Base-by-base conservation (phyloP, 2,329 filamentous ascomycete genomes). In the Sclerotinia glacialis region DNA sequence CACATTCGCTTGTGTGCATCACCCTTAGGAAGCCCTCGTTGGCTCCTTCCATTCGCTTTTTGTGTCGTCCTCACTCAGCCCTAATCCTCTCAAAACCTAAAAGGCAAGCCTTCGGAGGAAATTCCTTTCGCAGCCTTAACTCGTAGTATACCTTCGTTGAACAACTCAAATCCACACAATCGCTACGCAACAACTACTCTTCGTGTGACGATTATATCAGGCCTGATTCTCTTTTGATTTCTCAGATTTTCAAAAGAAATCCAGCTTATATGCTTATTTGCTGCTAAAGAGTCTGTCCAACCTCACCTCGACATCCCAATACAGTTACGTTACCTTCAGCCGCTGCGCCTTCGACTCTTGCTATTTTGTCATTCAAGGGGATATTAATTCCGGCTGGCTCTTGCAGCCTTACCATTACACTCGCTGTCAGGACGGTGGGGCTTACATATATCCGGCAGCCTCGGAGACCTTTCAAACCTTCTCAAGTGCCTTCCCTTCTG, bases 1-100 rank as follows among this genome's bases (percentile, higher is more conserved):
- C 69, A 75, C 74, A 72, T 70, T 75, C 74, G 73, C 74, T 74
- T 73, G 69, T 72, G 67, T 69, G 67, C 76, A 77, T 75, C 73
- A 67, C 68, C 67, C 66, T 76, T 84, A 66, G 86, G 86, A 88
- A 88, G 85, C 86, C 86, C 86, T 89, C 86, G 86, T 83, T 80
- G 86, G 83, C 86, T 89, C 86, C 86, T 87, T 86, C 88, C 86
- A 87, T 85, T 89, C 86, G 86, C 86, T 89, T 87, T 87, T 76
- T 75, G 71, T 71, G 70, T 73, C 69, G 67, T 67, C 67, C 67
- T 70, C 68, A 70, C 70, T 74, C 73, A 73, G 71, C 72, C 72
- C 69, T 70, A 69, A 69, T 40, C 47, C 53, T 50, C 64, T 54
- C 47, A 46, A 63, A 63, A 63, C n/a, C 60, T 54, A 63, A 60